Percentiles rank a stretch among this genome's conserved stretches.
Evolutionary conservation across 768 basidiomycete genomes (phyloP).

Genomic region (Termitomyces sp.): DNA sequence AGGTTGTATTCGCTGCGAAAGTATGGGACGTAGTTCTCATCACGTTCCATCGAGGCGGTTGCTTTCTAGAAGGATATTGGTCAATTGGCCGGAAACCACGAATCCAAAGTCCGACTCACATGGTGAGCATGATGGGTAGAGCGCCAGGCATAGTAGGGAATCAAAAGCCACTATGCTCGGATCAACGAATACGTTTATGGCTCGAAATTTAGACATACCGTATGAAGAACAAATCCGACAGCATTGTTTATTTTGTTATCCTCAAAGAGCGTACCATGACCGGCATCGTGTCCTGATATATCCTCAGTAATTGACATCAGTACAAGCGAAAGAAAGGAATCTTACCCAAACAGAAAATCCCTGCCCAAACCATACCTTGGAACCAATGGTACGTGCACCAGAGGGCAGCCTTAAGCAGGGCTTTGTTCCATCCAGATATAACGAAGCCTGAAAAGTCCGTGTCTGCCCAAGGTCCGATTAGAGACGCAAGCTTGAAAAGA

Average conservation of each 20-base stretch:
- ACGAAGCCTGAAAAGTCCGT: slow-evolving; percentile 36
- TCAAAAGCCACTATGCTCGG: slow-evolving; percentile 38
- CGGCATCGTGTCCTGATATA: slow-evolving; percentile 39
- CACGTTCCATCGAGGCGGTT: slow-evolving; percentile 70
- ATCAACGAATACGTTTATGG: slow-evolving; percentile 11
- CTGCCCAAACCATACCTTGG: slow-evolving; percentile 48
- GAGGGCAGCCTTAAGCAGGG: slow-evolving; percentile 26
- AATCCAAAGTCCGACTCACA: slow-evolving; percentile 24
- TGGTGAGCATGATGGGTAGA: slow-evolving; percentile 70
- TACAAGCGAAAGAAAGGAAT: background rate
- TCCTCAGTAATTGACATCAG: background rate
- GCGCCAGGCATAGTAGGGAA: slow-evolving; percentile 65
- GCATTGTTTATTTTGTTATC: slow-evolving; percentile 33
- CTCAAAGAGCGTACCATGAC: slow-evolving; percentile 38
- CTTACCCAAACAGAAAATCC: slow-evolving; percentile 50
- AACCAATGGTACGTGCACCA: slow-evolving; percentile 50
- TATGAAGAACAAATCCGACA: slow-evolving; percentile 47
- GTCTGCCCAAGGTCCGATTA: slow-evolving; percentile 36
- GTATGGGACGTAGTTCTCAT: slow-evolving; percentile 71
- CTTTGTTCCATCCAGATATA: slow-evolving; percentile 25
- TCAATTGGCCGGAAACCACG: background rate
- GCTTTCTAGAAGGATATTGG: slow-evolving; percentile 37
- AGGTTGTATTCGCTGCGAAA: slow-evolving; percentile 36
- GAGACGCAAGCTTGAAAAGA: slow-evolving; percentile 40
- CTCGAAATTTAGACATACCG: slow-evolving; percentile 24